Percentiles rank a stretch among this genome's conserved stretches.
phyloP scores from a whole-genome alignment of 345 rosid genomes.

The rapeseed (Brassica napus) region DNA sequence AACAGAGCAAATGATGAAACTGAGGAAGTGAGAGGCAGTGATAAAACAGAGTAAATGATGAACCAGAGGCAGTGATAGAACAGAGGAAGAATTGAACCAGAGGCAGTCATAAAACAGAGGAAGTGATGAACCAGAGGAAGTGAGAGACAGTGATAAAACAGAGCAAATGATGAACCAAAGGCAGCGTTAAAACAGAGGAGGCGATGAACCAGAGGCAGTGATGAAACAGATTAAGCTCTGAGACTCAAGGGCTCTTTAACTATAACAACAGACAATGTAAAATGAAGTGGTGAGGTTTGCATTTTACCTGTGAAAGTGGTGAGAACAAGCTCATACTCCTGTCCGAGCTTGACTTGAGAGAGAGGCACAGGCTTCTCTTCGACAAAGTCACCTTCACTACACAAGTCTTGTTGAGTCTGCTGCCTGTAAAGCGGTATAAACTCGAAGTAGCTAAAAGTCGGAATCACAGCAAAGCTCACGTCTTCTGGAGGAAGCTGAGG shows the following conservation, averaged over 20 bases:
- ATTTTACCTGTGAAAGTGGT: conserved; percentile 87
- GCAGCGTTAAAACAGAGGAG: no score
- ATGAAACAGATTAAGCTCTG: neutral
- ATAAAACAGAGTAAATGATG: neutral
- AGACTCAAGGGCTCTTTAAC: neutral
- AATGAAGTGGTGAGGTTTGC: neutral
- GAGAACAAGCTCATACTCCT: conserved; percentile 82
- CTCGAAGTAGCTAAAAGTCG: conserved; percentile 89
- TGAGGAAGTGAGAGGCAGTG: neutral
- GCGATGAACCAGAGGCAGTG: neutral
- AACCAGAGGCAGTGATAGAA: neutral
- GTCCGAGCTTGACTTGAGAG: conserved; percentile 71
- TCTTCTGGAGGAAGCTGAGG: conserved; percentile 67
- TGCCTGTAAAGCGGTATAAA: conserved; percentile 73
- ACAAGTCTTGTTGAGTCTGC: conserved; percentile 40
- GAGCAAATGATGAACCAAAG: neutral
- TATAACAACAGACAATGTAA: neutral
- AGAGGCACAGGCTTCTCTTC: conserved; percentile 83
- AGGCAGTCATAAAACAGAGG: no score
- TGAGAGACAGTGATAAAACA: neutral
- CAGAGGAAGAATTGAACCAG: neutral
- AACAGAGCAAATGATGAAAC: neutral
- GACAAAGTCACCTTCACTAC: conserved; percentile 48
- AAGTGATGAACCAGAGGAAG: neutral
- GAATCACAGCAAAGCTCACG: conserved; percentile 78